Percentiles rank a stretch among this genome's conserved stretches.
These are phyloP conservation scores for Thraustotheca clavata DNA, from an alignment of 352 stramenopile genomes.

Conservation along the genomic window DNA sequence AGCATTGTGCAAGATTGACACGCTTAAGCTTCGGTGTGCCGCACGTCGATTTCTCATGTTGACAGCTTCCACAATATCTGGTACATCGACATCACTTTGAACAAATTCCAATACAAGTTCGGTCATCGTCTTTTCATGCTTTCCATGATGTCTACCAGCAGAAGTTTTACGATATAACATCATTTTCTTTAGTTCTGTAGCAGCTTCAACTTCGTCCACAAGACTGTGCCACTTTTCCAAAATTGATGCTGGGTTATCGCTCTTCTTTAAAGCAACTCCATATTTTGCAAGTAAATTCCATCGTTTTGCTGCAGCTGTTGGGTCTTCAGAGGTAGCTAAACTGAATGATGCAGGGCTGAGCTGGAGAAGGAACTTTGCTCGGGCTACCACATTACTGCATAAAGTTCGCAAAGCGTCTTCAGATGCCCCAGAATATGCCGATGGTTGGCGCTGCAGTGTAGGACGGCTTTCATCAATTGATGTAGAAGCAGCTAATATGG, in stretches of 20 bases:
- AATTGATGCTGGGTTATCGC: constrained; percentile 34
- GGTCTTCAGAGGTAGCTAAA: constrained; percentile 27
- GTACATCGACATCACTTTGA: constrained; percentile 65
- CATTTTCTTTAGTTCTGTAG: constrained; percentile 55
- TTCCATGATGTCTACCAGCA: constrained; percentile 46
- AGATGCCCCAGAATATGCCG: constrained; percentile 64
- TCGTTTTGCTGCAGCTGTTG: constrained; percentile 52
- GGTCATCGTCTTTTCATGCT: constrained; percentile 55
- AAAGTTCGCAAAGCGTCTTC: constrained; percentile 59
- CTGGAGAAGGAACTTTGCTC: constrained; percentile 60
- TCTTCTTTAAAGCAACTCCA: constrained; percentile 44
- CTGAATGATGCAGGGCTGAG: constrained; percentile 67
- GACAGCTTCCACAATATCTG: constrained; percentile 42
- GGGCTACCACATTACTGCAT: constrained; percentile 61
- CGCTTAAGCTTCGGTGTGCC: constrained; percentile 31
- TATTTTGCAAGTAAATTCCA: constrained; percentile 71
- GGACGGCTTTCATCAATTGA: no score
- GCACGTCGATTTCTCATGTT: constrained; percentile 39
- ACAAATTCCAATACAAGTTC: constrained; percentile 81
- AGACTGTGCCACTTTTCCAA: constrained; percentile 76
- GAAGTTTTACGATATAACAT: constrained; percentile 69
- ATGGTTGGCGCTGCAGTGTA: constrained; percentile 52
- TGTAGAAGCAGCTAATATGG: constrained; percentile 27
- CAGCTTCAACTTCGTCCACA: constrained; percentile 65
- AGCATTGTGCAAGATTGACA: constrained; percentile 36